phyloP scores from a whole-genome alignment of 345 rosid species.

The Rhizophora mangle region DNA sequence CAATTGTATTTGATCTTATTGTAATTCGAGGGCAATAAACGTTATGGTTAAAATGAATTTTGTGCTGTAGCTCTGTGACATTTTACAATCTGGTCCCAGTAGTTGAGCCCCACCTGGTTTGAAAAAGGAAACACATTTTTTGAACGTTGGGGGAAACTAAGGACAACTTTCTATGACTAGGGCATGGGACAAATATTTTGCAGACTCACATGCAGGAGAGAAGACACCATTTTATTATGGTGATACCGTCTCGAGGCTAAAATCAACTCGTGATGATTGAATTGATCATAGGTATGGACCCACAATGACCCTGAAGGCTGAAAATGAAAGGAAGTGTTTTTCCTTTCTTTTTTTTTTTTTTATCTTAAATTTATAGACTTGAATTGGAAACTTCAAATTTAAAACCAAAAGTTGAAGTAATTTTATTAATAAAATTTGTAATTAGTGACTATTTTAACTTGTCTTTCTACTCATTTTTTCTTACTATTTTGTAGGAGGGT shows the following conservation, averaged over 20 bases:
- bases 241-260: not conserved
- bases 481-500: too few relatives aligned
- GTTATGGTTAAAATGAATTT: constrained; percentile 31
- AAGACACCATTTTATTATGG: not conserved
- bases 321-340: too few relatives aligned
- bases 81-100: constrained; percentile 4
- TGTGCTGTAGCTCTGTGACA: not conserved
- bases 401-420: too few relatives aligned
- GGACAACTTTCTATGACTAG: not conserved
- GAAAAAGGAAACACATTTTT: not conserved
- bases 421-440: too few relatives aligned
- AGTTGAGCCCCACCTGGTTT: not conserved
- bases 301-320: not conserved
- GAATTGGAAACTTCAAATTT: too few relatives aligned
- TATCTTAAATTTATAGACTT: too few relatives aligned
- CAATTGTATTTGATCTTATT: too few relatives aligned
- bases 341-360: too few relatives aligned
- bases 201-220: constrained; percentile 4
- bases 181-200: constrained; percentile 11
- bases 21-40: constrained; percentile 9
- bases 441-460: too few relatives aligned
- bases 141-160: constrained; percentile 23
- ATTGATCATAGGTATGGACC: constrained; percentile 1
- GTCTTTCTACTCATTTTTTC: too few relatives aligned
- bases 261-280: constrained; percentile 3